These are phyloP conservation scores for Fusarium oligoseptatum DNA, from an alignment of 2,329 filamentous ascomycete species.

Conservation along the genomic window DNA sequence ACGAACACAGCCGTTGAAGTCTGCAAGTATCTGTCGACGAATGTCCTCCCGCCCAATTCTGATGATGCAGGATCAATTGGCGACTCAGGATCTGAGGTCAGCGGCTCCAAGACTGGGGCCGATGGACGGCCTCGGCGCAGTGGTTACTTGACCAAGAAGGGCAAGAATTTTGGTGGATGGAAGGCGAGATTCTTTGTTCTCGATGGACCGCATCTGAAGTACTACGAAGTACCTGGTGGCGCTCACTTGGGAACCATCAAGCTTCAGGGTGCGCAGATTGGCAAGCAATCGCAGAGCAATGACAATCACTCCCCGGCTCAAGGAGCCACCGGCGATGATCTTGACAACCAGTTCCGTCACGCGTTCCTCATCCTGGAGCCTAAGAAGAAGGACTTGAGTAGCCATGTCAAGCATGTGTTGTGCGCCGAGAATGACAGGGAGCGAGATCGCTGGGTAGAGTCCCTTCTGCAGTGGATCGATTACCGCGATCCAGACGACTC, in stretches of 20 bases:
- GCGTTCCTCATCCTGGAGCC: conserved; percentile 95
- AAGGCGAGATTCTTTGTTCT: conserved; percentile 81
- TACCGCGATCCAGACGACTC: conserved; percentile 71
- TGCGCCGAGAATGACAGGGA: conserved; percentile 96
- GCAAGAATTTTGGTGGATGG: conserved; percentile 99
- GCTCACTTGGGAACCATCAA: conserved; percentile 95
- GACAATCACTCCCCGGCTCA: conserved; percentile 72
- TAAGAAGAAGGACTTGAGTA: conserved; percentile 93
- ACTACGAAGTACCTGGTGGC: conserved; percentile 92
- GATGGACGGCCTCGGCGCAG: conserved; percentile 80
- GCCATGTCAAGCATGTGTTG: conserved; percentile 90
- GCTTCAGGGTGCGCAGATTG: conserved; percentile 90
- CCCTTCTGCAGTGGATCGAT: conserved; percentile 90
- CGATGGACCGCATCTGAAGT: conserved; percentile 77
- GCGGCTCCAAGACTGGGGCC: conserved; percentile 61
- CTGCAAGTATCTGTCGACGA: conserved; percentile 86
- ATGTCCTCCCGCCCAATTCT: conserved; percentile 71
- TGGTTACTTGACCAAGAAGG: conserved; percentile 94
- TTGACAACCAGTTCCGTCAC: conserved; percentile 95
- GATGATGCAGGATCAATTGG: conserved; percentile 63
- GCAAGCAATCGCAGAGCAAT: conserved; percentile 77
- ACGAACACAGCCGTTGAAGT: conserved; percentile 82
- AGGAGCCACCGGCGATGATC: conserved; percentile 72
- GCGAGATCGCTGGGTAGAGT: conserved; percentile 93
- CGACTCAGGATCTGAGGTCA: conserved; percentile 43